Evolutionary conservation across 345 rosid genomes (phyloP).

Genomic region (Viola odorata): DNA sequence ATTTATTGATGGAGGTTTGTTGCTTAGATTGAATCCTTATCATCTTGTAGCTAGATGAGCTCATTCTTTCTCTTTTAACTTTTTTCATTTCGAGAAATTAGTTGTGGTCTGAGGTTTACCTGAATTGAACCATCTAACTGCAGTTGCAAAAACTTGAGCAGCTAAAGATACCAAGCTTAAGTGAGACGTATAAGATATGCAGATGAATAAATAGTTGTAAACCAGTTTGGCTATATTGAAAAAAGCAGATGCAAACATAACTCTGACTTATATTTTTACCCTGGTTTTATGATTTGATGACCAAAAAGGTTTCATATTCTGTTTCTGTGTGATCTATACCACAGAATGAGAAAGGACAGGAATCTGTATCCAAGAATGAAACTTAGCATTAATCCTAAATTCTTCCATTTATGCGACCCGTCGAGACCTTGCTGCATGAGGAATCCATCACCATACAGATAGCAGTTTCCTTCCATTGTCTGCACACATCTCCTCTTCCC

Average conservation of each 20-base stretch:
- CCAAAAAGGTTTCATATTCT: constrained; percentile 11
- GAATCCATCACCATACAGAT: constrained; percentile 23
- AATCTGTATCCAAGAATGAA: constrained; percentile 27
- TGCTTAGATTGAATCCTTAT: too few relatives aligned
- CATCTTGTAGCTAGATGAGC: too few relatives aligned
- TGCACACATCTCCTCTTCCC: constrained; percentile 22
- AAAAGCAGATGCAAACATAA: constrained; percentile 6
- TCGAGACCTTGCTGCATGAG: constrained; percentile 22
- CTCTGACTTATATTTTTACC: neutral
- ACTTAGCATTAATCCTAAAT: constrained; percentile 21
- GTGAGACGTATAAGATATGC: too few relatives aligned
- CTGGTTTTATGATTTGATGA: neutral
- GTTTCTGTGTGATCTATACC: constrained; percentile 19
- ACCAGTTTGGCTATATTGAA: neutral
- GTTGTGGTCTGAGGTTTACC: too few relatives aligned
- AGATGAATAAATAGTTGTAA: neutral
- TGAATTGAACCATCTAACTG: too few relatives aligned
- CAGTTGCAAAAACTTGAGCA: too few relatives aligned
- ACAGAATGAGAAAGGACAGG: constrained; percentile 22
- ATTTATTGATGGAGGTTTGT: neutral
- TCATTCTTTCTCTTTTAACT: too few relatives aligned
- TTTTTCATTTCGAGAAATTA: too few relatives aligned
- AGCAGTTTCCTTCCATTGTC: constrained; percentile 19
- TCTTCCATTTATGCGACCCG: constrained; percentile 29
- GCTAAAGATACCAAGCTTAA: too few relatives aligned